Base-by-base conservation (phyloP, 2,329 filamentous ascomycete genomes). In the Colletotrichum sp. region DNA sequence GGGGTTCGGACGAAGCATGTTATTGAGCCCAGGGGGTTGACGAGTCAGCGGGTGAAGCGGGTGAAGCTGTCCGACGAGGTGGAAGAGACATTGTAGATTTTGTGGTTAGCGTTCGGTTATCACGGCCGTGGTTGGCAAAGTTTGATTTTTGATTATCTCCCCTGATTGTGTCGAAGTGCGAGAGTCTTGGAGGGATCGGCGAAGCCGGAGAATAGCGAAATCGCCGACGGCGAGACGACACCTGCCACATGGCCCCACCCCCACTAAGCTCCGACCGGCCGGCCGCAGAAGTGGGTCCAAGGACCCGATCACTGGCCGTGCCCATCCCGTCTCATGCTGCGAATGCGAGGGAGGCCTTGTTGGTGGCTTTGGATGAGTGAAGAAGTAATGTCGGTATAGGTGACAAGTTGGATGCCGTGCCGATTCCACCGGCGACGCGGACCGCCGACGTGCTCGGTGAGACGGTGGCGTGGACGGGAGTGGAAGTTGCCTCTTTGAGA, bases 1-100 rank as follows among this genome's bases (percentile, higher is more conserved):
- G 74, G 76, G 8, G 30, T 38, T 14, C 55, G 63, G 66, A 24
- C 18, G 67, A 74, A 55, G 32, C 59, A 71, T n/a, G 18, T 52
- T 48, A 72, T 77, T 8, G 74, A 74, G 38, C 76, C 76, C 16
- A 69, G 71, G 36, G 10, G 16, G 28, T 34, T 74, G 62, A 13
- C 62, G 18, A 43, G 28, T 61, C 32, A 55, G 62, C 26, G n/a
- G 18, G 55, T 7, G 63, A 73, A 65, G 28, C 59, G 24, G 30
- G 21, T 21, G 26, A 71, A 48, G 21, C 14, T n/a, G n/a, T 14
- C 34, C 13, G 16, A 9, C 4, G n/a, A 36, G 32, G 8, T 26
- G 58, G 26, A 61, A n/a, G n/a, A n/a, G n/a, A n/a, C n/a, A n/a
- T 21, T 21, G n/a, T 21, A 48, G 43, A 21, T 48, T 48, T 7